These are phyloP conservation scores for Dillenia turbinata DNA, from an alignment of 164 flowering plant species.

Conservation along the genomic window DNA sequence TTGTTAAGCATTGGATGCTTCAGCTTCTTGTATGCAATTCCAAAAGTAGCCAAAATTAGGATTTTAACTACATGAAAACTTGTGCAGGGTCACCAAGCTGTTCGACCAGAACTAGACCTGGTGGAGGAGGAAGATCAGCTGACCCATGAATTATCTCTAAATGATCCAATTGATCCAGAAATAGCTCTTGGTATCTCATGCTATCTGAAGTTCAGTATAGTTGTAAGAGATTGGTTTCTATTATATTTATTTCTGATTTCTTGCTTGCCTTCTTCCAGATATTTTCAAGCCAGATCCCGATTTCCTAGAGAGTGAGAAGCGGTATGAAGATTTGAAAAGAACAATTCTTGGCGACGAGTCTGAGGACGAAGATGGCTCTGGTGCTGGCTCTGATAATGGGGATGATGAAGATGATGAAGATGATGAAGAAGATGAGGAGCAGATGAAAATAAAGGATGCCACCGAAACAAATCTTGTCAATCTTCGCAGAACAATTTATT, in stretches of 20 bases:
- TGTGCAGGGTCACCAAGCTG: conserved; percentile 80
- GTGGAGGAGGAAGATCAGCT: conserved; percentile 90
- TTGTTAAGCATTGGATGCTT: not conserved
- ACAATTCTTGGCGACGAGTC: conserved; percentile 67
- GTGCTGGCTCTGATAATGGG: conserved; percentile 44
- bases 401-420: conserved; percentile 44
- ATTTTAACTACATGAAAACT: not conserved
- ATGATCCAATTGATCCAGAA: conserved; percentile 75
- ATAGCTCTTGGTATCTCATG: conserved; percentile 55
- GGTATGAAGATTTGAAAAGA: conserved; percentile 62
- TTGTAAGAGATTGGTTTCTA: not conserved
- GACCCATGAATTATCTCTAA: conserved; percentile 83
- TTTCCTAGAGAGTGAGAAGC: conserved; percentile 62
- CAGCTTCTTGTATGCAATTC: no score
- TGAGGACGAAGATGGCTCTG: conserved; percentile 61
- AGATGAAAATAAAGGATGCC: conserved; percentile 79
- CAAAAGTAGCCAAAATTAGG: no score
- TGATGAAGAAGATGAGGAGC: conserved; percentile 50
- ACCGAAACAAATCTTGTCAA: conserved; percentile 95
- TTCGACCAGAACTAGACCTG: conserved; percentile 89
- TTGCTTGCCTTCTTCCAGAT: conserved; percentile 38
- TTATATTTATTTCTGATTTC: conserved; percentile 5
- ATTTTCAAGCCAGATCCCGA: conserved; percentile 70
- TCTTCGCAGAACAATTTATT: conserved; percentile 84
- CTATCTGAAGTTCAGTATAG: not conserved